Evolutionary conservation across 805 yeast species (phyloP).

Genomic region (Starmera caribaea): DNA sequence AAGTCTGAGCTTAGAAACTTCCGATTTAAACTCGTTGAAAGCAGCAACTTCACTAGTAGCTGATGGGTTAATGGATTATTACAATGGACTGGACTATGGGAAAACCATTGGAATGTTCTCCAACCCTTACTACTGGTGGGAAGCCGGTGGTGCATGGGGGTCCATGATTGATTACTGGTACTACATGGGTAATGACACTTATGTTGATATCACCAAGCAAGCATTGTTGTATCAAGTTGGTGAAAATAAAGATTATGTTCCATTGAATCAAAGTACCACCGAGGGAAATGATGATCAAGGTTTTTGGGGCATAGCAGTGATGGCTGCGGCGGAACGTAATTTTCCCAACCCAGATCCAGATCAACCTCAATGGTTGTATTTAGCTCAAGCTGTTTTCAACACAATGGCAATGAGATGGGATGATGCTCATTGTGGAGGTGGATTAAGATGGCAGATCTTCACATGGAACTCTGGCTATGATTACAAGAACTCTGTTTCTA

Average conservation of each 20-base stretch:
- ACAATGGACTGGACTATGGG: slow-evolving; percentile 51
- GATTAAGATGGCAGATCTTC: slow-evolving; percentile 88
- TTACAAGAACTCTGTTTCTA: slow-evolving; percentile 82
- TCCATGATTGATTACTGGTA: slow-evolving; percentile 56
- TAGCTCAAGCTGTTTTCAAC: slow-evolving; percentile 80
- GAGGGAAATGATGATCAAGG: slow-evolving; percentile 95
- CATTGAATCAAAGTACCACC: slow-evolving; percentile 69
- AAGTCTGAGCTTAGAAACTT: slow-evolving; percentile 19
- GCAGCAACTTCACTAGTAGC: slow-evolving; percentile 48
- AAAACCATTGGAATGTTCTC: slow-evolving; percentile 66
- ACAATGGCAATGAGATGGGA: slow-evolving; percentile 84
- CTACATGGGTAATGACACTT: slow-evolving; percentile 59
- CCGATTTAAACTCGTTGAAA: slow-evolving; percentile 20
- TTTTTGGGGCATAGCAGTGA: slow-evolving; percentile 82
- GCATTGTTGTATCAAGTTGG: slow-evolving; percentile 63
- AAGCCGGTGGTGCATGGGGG: slow-evolving; percentile 70
- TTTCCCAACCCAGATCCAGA: slow-evolving; percentile 58
- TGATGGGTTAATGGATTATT: slow-evolving; percentile 66
- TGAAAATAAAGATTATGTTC: slow-evolving; percentile 57
- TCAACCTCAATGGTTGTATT: slow-evolving; percentile 62
- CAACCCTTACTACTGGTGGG: slow-evolving; percentile 85
- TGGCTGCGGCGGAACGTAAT: slow-evolving; percentile 78
- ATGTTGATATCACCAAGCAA: slow-evolving; percentile 39
- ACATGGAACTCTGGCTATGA: slow-evolving; percentile 83
- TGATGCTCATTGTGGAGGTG: slow-evolving; percentile 51